These are phyloP conservation scores for Candida smagusa DNA, from an alignment of 1,139 yeast genomes.

Conservation along the genomic window DNA sequence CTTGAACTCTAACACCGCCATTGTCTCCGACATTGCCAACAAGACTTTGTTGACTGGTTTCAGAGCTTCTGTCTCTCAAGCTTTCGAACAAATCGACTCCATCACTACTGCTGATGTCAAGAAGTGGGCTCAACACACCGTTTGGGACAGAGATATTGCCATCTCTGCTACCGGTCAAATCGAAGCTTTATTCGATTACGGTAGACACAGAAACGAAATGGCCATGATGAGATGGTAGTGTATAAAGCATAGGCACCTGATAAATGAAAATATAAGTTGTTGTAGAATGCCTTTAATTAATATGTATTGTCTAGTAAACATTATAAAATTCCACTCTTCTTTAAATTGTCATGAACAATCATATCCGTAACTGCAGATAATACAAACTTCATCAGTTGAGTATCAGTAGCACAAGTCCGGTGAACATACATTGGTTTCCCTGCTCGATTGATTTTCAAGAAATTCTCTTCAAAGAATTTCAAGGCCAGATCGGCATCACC, in stretches of 20 bases:
- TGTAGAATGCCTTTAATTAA: not conserved
- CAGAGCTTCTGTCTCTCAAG: constrained; percentile 58
- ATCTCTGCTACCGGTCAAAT: constrained; percentile 81
- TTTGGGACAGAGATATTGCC: constrained; percentile 85
- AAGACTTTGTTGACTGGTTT: constrained; percentile 60
- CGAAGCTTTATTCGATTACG: constrained; percentile 78
- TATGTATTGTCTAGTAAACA: not conserved
- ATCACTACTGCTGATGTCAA: constrained; percentile 58
- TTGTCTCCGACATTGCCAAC: constrained; percentile 58
- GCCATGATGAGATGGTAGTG: constrained; percentile 73
- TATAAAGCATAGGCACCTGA: not conserved
- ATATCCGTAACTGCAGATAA: constrained; percentile 90
- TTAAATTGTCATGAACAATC: constrained; percentile 78
- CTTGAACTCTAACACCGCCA: constrained; percentile 45
- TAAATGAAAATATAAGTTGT: not conserved
- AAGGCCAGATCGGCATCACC: constrained; percentile 65
- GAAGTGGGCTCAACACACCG: constrained; percentile 69
- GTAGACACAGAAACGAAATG: constrained; percentile 84
- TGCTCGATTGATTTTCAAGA: constrained; percentile 59
- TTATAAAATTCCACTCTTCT: constrained; percentile 58
- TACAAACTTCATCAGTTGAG: constrained; percentile 82
- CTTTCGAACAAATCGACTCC: constrained; percentile 60
- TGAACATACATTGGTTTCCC: constrained; percentile 83
- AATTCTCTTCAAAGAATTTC: constrained; percentile 63
- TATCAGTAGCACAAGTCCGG: constrained; percentile 94